Percentiles rank a stretch among this genome's conserved stretches.
These are phyloP conservation scores for Chlamydomonas schloesseri DNA, from an alignment of 139 green algal genomes.

Conservation along the genomic window DNA sequence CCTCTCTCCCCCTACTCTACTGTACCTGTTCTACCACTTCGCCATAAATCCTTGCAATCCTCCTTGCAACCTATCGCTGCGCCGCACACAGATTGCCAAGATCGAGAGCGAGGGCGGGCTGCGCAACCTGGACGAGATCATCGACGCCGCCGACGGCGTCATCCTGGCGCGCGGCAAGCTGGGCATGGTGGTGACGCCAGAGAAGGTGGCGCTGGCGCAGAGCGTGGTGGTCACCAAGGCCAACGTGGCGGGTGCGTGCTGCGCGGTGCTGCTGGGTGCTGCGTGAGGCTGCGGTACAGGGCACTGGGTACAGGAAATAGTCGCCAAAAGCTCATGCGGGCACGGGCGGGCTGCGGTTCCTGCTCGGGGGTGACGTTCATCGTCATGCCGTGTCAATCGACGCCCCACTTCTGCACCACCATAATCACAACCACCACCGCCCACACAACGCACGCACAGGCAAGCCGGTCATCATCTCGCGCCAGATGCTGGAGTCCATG, in stretches of 20 bases:
- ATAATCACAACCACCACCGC: no score
- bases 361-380: no score
- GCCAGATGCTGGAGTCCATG: constrained; percentile 74
- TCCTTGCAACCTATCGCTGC: no score
- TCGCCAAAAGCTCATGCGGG: no score
- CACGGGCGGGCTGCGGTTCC: no score
- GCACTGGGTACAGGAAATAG: no score
- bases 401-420: no score
- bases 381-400: no score
- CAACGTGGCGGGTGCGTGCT: constrained; percentile 49
- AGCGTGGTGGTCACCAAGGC: constrained; percentile 58
- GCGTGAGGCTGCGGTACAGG: neutral
- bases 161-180: constrained; percentile 72
- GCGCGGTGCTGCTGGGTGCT: neutral
- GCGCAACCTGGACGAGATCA: constrained; percentile 73
- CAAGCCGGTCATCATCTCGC: constrained; percentile 67
- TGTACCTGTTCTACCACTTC: no score
- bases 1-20: no score
- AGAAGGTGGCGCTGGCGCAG: constrained; percentile 71
- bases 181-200: constrained; percentile 66
- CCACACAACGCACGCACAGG: no score
- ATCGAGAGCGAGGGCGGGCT: constrained; percentile 79
- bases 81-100: constrained; percentile 74
- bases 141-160: constrained; percentile 65
- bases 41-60: no score